Percentiles rank a stretch among this genome's conserved stretches.
phyloP scores from a whole-genome alignment of 108 stramenopile species.

The Seminavis robusta region DNA sequence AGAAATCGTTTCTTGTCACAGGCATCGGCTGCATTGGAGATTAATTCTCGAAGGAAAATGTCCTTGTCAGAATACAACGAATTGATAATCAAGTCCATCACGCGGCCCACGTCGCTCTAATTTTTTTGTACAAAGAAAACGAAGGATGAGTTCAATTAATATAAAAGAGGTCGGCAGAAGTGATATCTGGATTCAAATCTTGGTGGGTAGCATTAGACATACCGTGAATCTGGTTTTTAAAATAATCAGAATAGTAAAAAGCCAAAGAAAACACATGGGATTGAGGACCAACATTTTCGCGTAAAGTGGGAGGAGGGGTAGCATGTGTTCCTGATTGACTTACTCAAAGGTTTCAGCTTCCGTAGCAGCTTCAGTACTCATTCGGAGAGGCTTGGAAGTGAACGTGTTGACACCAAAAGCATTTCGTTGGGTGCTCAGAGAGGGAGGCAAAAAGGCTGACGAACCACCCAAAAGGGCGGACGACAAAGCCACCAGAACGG shows the following conservation, averaged over 20 bases:
- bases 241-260: background rate
- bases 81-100: constrained; percentile 99
- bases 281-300: background rate
- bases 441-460: too few relatives aligned
- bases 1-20: constrained; percentile 99
- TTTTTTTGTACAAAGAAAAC: constrained; percentile 46
- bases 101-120: constrained; percentile 90
- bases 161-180: background rate
- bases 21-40: constrained; percentile 94
- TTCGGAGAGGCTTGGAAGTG: too few relatives aligned
- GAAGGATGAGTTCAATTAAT: background rate
- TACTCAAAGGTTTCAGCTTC: constrained; percentile 63
- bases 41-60: constrained; percentile 82
- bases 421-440: too few relatives aligned
- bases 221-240: constrained; percentile 20
- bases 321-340: constrained; percentile 11
- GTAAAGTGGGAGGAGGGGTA: background rate
- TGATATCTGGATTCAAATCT: background rate
- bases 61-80: constrained; percentile 89
- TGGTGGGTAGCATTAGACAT: background rate
- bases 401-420: too few relatives aligned
- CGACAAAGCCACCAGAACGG: too few relatives aligned
- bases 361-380: constrained; percentile 21
- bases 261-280: background rate
- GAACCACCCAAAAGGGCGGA: too few relatives aligned